A percentile compares a stretch with the other conserved stretches of the same genome.
phyloP scores from a whole-genome alignment of 164 flowering plant species.

The Tetracentron sinense region DNA sequence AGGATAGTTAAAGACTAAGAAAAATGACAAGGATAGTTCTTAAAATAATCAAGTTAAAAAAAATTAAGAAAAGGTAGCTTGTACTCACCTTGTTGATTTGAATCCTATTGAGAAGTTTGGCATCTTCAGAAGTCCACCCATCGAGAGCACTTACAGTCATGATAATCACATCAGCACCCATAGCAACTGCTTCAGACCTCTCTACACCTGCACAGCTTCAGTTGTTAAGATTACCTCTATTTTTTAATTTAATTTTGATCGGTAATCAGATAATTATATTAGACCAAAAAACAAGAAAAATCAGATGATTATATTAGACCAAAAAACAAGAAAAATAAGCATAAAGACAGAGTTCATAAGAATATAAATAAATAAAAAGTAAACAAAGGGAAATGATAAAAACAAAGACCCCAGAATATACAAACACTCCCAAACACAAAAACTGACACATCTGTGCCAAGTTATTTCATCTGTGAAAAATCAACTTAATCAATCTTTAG shows the following conservation, averaged over 20 bases:
- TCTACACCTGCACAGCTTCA: slow-evolving; percentile 82
- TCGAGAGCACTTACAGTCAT: slow-evolving; percentile 85
- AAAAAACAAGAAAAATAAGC: too few relatives aligned
- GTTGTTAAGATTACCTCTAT: too few relatives aligned
- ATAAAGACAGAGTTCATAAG: not conserved
- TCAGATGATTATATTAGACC: too few relatives aligned
- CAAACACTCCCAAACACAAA: not conserved
- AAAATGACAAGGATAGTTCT: not conserved
- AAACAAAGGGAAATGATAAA: not conserved
- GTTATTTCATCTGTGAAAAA: not conserved
- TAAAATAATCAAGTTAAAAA: not conserved
- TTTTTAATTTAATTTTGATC: too few relatives aligned
- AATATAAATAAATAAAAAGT: not conserved
- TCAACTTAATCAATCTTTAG: too few relatives aligned
- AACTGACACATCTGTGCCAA: not conserved
- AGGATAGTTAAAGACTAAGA: too few relatives aligned
- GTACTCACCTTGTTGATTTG: slow-evolving; percentile 50
- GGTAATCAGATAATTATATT: too few relatives aligned
- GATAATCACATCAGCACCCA: slow-evolving; percentile 83
- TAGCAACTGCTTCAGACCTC: slow-evolving; percentile 89
- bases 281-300: too few relatives aligned
- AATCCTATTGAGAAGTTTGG: slow-evolving; percentile 60
- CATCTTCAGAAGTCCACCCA: slow-evolving; percentile 90
- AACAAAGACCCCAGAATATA: not conserved
- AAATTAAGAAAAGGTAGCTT: not conserved